phyloP scores from a whole-genome alignment of 352 stramenopile species.

The Peronospora belbahrii region DNA sequence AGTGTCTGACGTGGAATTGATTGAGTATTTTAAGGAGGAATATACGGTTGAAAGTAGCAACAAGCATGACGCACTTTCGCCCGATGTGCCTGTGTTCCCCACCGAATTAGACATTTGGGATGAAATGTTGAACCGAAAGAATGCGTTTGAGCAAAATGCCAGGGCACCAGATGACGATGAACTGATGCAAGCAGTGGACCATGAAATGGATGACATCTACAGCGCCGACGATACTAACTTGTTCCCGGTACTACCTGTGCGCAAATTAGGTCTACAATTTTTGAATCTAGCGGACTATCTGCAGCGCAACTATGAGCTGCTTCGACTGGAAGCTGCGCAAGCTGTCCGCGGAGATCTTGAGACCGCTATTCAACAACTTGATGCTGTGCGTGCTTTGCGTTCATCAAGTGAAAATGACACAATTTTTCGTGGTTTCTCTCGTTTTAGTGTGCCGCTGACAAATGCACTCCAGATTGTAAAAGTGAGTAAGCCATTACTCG shows the following conservation, averaged over 20 bases:
- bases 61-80: constrained; percentile 10
- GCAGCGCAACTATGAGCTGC: constrained; percentile 88
- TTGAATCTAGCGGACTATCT: constrained; percentile 93
- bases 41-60: constrained; percentile 29
- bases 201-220: constrained; percentile 21
- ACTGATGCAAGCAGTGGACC: constrained; percentile 1
- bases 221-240: constrained; percentile 31
- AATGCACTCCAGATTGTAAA: constrained; percentile 58
- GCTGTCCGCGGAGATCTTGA: constrained; percentile 84
- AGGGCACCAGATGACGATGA: constrained; percentile 7
- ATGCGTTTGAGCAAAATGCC: background rate
- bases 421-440: constrained; percentile 52
- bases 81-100: constrained; percentile 43
- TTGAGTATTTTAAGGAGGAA: constrained; percentile 50
- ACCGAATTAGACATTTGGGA: constrained; percentile 89
- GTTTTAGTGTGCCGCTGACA: constrained; percentile 30
- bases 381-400: constrained; percentile 37
- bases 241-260: constrained; percentile 72
- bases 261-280: constrained; percentile 94
- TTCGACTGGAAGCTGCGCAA: constrained; percentile 84
- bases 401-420: constrained; percentile 39
- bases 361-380: constrained; percentile 67
- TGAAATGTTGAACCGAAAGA: constrained; percentile 32
- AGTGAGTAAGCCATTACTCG: constrained; percentile 86
- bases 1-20: constrained; percentile 32